Conservation (phyloP, 805 yeast species). For the Cyberlindnera misumaiensis region DNA sequence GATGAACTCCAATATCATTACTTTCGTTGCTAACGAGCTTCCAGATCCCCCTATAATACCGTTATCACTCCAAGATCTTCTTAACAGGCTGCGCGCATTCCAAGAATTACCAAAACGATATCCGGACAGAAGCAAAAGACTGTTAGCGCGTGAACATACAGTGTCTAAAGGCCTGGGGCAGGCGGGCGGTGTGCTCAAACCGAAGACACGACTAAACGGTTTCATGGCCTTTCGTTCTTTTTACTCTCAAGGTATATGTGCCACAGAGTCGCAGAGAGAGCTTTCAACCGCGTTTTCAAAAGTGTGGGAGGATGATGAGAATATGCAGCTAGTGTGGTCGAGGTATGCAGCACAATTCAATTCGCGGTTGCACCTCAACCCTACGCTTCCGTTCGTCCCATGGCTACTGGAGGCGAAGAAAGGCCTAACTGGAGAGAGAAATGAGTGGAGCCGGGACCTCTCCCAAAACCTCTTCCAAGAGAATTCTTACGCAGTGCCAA, state of each 20-base stretch:
- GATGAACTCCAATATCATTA: not conserved
- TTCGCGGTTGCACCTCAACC: not conserved
- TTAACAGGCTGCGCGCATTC: conserved; percentile 1
- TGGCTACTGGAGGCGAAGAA: conserved; percentile 5
- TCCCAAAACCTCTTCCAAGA: not conserved
- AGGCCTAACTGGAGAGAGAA: conserved; percentile 1
- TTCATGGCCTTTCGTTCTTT: conserved; percentile 28
- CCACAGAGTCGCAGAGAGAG: conserved; percentile 19
- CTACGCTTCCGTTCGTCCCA: conserved; percentile 1
- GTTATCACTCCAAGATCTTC: not conserved
- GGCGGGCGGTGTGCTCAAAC: not conserved
- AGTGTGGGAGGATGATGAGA: conserved; percentile 23
- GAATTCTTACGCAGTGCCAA: no score
- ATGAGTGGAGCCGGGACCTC: not conserved
- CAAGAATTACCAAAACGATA: not conserved
- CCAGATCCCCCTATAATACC: conserved; percentile 3
- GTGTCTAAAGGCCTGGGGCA: no score
- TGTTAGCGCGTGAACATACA: not conserved
- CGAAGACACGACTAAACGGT: conserved; percentile 21
- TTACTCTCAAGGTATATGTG: conserved; percentile 21
- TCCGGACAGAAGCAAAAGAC: not conserved
- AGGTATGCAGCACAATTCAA: conserved; percentile 26
- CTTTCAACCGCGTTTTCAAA: conserved; percentile 23
- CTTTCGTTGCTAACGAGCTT: conserved; percentile 1
- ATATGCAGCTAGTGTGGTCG: conserved; percentile 23